These are phyloP conservation scores for Leishmania mexicana DNA, from an alignment of 208 protist genomes.

Conservation along the genomic window DNA sequence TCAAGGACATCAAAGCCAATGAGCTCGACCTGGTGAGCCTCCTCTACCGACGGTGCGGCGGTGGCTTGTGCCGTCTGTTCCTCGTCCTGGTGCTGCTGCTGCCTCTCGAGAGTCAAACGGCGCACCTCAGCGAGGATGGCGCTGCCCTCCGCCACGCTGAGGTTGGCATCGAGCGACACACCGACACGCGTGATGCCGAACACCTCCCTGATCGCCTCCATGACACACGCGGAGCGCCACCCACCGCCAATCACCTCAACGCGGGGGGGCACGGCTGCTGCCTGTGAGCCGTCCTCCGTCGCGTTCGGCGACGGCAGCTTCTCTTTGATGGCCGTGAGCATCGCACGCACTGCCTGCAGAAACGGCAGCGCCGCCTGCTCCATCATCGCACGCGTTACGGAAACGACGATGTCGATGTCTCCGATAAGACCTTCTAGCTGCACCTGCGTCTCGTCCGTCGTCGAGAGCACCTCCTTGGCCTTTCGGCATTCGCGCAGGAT, in stretches of 20 bases:
- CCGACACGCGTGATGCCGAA: constrained; percentile 47
- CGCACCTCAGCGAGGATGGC: constrained; percentile 54
- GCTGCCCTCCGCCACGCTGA: constrained; percentile 66
- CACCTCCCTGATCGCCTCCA: constrained; percentile 44
- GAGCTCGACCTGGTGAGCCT: constrained; percentile 44
- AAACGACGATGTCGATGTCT: constrained; percentile 50
- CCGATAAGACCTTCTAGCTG: constrained; percentile 59
- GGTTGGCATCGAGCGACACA: constrained; percentile 63
- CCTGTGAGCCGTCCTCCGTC: constrained; percentile 1
- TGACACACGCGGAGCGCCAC: constrained; percentile 66
- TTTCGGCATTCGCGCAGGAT: constrained; percentile 67
- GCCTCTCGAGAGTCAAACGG: constrained; percentile 3
- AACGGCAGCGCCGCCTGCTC: constrained; percentile 42
- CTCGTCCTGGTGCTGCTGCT: constrained; percentile 12
- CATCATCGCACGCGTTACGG: constrained; percentile 36
- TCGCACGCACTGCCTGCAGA: constrained; percentile 31
- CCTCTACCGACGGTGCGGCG: constrained; percentile 2
- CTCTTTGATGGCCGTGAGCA: constrained; percentile 41
- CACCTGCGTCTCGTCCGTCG: constrained; percentile 47
- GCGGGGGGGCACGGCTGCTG: constrained; percentile 23
- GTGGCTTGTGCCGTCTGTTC: constrained; percentile 8
- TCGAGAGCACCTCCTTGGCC: constrained; percentile 80
- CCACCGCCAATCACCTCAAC: constrained; percentile 79
- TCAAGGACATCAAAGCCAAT: constrained; percentile 38
- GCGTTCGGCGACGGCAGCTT: constrained; percentile 9